Conservation (phyloP, 2,329 filamentous ascomycete genomes). For the Aspergillus alliaceus region DNA sequence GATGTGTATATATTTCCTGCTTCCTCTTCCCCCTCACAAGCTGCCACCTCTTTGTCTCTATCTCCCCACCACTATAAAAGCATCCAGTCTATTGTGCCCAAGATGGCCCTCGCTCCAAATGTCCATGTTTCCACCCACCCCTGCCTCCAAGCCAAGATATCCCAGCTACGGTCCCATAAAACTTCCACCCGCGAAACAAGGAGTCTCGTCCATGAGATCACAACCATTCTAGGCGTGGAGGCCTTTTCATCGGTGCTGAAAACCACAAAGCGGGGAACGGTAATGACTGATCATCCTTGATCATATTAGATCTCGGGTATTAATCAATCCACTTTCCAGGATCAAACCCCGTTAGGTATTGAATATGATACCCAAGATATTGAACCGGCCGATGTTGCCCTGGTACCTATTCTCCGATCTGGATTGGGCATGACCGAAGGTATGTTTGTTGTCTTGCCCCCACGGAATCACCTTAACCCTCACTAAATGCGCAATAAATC, state of each 20-base stretch:
- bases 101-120: slow-evolving; percentile 50
- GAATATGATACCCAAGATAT: slow-evolving; percentile 68
- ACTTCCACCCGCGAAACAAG: slow-evolving; percentile 76
- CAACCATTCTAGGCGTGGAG: slow-evolving; percentile 78
- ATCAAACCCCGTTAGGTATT: slow-evolving; percentile 74
- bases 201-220: slow-evolving; percentile 79
- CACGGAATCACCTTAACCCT: neutral
- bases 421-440: slow-evolving; percentile 89
- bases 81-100: neutral
- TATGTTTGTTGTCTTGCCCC: slow-evolving; percentile 30
- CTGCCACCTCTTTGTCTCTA: slow-evolving; percentile 3
- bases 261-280: slow-evolving; percentile 60
- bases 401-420: slow-evolving; percentile 90
- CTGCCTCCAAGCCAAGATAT: slow-evolving; percentile 83
- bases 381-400: slow-evolving; percentile 66
- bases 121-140: slow-evolving; percentile 81
- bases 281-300: slow-evolving; percentile 39
- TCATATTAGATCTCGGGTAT: slow-evolving; percentile 1
- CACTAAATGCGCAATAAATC: slow-evolving; percentile 11
- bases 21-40: slow-evolving; percentile 5
- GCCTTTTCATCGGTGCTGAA: slow-evolving; percentile 68
- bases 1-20: neutral
- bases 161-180: slow-evolving; percentile 74
- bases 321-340: slow-evolving; percentile 50
- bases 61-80: neutral